Base-by-base conservation (phyloP, 2,329 filamentous ascomycete species). In the Cryphonectria radicalis region DNA sequence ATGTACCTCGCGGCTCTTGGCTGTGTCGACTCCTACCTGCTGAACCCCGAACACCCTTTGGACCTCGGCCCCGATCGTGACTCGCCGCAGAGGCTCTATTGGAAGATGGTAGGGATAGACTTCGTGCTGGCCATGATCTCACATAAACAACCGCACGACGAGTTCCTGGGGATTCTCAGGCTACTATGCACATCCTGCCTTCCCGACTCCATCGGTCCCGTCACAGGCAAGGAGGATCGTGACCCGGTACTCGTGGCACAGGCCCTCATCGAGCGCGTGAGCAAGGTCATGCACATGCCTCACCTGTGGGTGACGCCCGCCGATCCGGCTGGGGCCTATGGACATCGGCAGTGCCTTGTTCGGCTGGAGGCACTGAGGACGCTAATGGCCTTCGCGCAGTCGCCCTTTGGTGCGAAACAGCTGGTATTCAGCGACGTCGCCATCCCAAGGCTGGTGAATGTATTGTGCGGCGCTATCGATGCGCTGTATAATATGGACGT, bases 361-460 rank as follows among this genome's bases (percentile, higher is more conserved):
- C 81, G 83, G 71, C 75, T 85, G 79, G 78, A 86, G 74, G 78
- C 86, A 13, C 76, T 91, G 57, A 83, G 84, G 63, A 85, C 89
- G 1, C 81, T 91, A 19, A 82, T 86, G n/a, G 83, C 86, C 1
- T 91, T 94, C 77, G 87, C 89, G 1, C 82, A 84, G 7, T 88
- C 88, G n/a, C 81, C 86, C 0, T 89, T 92, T 76, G 91, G 91
- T 11, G 86, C 88, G 1, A 78, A 84, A 35, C 88, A 92, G 63
- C 85, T 98, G 11, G 92, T 91, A 0, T 82, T 83, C 6, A 92
- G 96, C 78, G 86, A 87, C 3, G 88, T 87, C 57, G 90, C 90
- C 17, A 88, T 97, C 22, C 93, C 93, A 0, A 89, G 93, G 3
- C 82, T 97, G 0, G 90, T 97, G 37, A 88, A 90, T 37, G 89